Conservation (phyloP, 2,329 filamentous ascomycete genomes). For the Chrysosporium queenslandicum region DNA sequence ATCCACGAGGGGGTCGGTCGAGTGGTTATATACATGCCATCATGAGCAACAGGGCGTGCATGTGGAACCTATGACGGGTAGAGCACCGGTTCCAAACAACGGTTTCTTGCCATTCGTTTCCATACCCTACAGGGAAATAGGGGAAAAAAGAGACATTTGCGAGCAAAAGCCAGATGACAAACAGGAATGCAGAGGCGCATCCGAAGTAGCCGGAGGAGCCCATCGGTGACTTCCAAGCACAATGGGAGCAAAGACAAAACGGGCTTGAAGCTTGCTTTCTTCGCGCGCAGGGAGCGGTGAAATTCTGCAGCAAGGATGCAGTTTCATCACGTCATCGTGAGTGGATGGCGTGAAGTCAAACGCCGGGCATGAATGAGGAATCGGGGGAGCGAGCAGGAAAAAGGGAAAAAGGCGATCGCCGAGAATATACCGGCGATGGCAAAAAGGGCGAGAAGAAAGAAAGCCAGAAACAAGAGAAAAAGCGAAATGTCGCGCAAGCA, state of each 20-base stretch:
- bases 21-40: background rate
- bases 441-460: background rate
- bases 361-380: background rate
- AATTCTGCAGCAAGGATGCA: slow-evolving; percentile 4
- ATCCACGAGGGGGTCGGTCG: background rate
- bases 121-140: background rate
- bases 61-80: slow-evolving; percentile 5
- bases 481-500: too few relatives aligned
- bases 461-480: background rate
- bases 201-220: slow-evolving; percentile 4
- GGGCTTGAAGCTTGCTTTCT: too few relatives aligned
- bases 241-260: background rate
- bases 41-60: background rate
- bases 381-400: background rate
- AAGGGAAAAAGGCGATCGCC: slow-evolving; percentile 2
- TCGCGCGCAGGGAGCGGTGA: background rate
- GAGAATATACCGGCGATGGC: slow-evolving; percentile 2
- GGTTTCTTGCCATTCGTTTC: background rate
- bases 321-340: slow-evolving; percentile 4
- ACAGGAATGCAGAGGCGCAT: slow-evolving; percentile 1
- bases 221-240: background rate
- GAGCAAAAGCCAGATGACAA: background rate
- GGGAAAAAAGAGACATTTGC: background rate
- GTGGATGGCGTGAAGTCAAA: background rate
- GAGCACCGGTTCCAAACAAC: background rate